Evolutionary conservation across 805 yeast species (phyloP), one percentile per base, ranked within the genome.

Genomic region (Debaryomyces castellii): DNA sequence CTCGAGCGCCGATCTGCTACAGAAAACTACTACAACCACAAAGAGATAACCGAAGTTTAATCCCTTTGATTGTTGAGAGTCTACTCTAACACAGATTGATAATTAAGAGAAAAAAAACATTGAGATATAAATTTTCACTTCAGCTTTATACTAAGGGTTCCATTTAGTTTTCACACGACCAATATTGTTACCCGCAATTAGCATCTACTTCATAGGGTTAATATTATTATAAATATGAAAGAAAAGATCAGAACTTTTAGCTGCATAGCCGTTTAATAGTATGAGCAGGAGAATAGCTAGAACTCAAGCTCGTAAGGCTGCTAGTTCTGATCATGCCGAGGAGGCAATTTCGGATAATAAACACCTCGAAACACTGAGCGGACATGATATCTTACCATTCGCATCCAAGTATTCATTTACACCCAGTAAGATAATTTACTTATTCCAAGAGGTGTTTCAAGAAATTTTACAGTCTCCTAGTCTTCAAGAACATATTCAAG

Each of bases 1-100:
- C 85, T 55, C 85, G 77, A 74, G 89, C 86, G 87, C 80, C 87
- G 87, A 82, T 62, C 80, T 77, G 86, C 77, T 69, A 62, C 64
- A 59, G 62, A 58, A 49, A 57, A 55, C 59, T 51, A 50, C 74
- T 67, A 69, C 73, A 69, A 58, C 54, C 41, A 45, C 46, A 49
- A 43, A 39, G 34, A 40, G 53, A 55, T 52, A 63, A 63, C 62
- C 69, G 59, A 58, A 57, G 53, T 61, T 65, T 60, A 63, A 57
- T 51, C 52, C 48, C 35, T 14, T 40, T 45, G 41, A 52, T 58
- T 48, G 50, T 70, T 71, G 80, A 73, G 80, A 59, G 66, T 59
- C 62, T 61, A 55, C 68, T 67, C 66, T 59, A 70, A 67, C 84
- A 79, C 84, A 76, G 82, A 78, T 76, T 76, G 81, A 58, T 59